A percentile compares a stretch with the other conserved stretches of the same genome.
Evolutionary conservation across 805 yeast species (phyloP).

Genomic region (Wickerhamiella domercqiae): DNA sequence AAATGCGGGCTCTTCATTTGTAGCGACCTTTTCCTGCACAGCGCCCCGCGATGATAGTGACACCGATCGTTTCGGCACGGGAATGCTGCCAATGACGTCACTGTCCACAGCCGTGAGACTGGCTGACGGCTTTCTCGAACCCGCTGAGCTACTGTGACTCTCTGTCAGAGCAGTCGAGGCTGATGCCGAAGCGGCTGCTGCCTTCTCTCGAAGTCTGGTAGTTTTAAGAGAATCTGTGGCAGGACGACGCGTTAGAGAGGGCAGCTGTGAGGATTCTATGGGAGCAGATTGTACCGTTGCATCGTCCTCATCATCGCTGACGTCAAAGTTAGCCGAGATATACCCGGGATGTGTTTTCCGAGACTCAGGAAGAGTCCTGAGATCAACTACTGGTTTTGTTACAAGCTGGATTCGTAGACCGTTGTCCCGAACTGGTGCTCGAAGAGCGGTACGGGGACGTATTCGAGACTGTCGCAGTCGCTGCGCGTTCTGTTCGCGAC

Average conservation of each 20-base stretch:
- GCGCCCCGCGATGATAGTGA: background rate
- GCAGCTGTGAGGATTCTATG: background rate
- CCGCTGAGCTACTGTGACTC: too few species aligned
- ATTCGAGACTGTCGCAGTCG: too few species aligned
- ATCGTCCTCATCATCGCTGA: slow-evolving; percentile 19
- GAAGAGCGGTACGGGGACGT: too few species aligned
- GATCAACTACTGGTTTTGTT: slow-evolving; percentile 10
- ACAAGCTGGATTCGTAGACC: slow-evolving; percentile 10
- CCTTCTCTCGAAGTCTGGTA: background rate
- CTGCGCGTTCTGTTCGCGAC: too few species aligned
- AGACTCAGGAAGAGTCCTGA: slow-evolving; percentile 10
- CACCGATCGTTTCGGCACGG: background rate
- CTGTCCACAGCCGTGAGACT: too few species aligned
- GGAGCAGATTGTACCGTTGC: background rate
- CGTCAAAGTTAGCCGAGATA: slow-evolving; percentile 23
- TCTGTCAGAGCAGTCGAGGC: too few species aligned
- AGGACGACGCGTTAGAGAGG: slow-evolving; percentile 6
- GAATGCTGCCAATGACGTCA: too few species aligned
- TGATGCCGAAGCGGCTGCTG: background rate
- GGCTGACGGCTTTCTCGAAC: too few species aligned
- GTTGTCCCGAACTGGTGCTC: slow-evolving; percentile 1
- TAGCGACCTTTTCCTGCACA: too few species aligned
- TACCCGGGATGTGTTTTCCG: slow-evolving; percentile 22
- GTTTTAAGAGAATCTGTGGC: slow-evolving; percentile 8
- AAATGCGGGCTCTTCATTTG: too few species aligned